Evolutionary conservation across 768 basidiomycete species (phyloP), one percentile per base, ranked within the genome.

Genomic region (Botryobasidium botryosum): DNA sequence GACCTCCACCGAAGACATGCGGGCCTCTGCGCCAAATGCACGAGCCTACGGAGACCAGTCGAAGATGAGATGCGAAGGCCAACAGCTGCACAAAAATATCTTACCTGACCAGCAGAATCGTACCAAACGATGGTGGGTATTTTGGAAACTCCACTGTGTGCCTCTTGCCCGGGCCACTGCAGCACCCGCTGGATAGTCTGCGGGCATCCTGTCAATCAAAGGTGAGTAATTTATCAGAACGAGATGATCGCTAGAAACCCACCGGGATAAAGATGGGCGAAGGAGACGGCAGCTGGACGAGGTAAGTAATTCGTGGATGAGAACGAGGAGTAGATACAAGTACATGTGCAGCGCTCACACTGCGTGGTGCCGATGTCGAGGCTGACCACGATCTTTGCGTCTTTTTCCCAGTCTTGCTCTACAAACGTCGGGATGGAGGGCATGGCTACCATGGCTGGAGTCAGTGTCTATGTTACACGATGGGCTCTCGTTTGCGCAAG

Each of bases 281-380:
- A 42, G 23, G 40, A 42, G 13, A 42, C 40, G 15, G 25, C 40
- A 29, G n/a, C n/a, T n/a, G n/a, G n/a, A n/a, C n/a, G n/a, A n/a
- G n/a, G n/a, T n/a, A n/a, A n/a, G n/a, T n/a, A n/a, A n/a, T n/a
- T n/a, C n/a, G n/a, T n/a, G n/a, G n/a, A n/a, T n/a, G n/a, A n/a
- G n/a, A n/a, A n/a, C n/a, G n/a, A n/a, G n/a, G n/a, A n/a, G n/a
- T n/a, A n/a, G n/a, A n/a, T n/a, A n/a, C n/a, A n/a, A n/a, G n/a
- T n/a, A n/a, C n/a, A n/a, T n/a, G n/a, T n/a, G n/a, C n/a, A n/a
- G n/a, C n/a, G n/a, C n/a, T n/a, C n/a, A n/a, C 25, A 10, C 1
- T 12, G 28, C 1, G 40, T 42, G 8, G 40, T 42, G 12, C 40
- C 40, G 29, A 42, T 42, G 28, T 42, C 40, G 27, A 42, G 8